These are phyloP conservation scores for Suillus ampliporus DNA, from an alignment of 768 basidiomycete genomes.

Conservation along the genomic window DNA sequence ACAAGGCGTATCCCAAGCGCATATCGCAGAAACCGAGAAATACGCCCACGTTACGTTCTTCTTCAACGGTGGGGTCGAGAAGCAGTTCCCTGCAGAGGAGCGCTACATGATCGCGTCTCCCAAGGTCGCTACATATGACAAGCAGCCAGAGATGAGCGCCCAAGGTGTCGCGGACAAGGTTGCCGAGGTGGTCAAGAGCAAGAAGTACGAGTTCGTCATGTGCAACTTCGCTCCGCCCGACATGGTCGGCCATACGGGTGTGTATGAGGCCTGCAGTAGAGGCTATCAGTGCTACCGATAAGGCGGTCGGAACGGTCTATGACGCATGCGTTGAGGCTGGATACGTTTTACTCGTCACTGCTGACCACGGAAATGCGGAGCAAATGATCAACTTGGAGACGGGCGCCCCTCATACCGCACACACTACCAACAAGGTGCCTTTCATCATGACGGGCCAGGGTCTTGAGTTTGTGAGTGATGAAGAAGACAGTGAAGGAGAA, in stretches of 20 bases:
- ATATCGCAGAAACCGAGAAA: slow-evolving; percentile 98
- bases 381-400: slow-evolving; percentile 89
- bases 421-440: slow-evolving; percentile 86
- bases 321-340: slow-evolving; percentile 85
- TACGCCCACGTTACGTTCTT: slow-evolving; percentile 98
- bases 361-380: slow-evolving; percentile 96
- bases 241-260: slow-evolving; percentile 96
- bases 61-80: slow-evolving; percentile 97
- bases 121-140: slow-evolving; percentile 94
- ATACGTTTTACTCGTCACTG: slow-evolving; percentile 86
- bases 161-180: slow-evolving; percentile 91
- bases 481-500: slow-evolving; percentile 53
- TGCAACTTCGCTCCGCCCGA: slow-evolving; percentile 98
- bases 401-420: slow-evolving; percentile 89
- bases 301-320: slow-evolving; percentile 87
- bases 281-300: slow-evolving; percentile 88
- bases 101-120: slow-evolving; percentile 90
- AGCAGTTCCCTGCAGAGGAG: slow-evolving; percentile 84
- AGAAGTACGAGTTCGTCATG: slow-evolving; percentile 89
- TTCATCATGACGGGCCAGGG: slow-evolving; percentile 83
- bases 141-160: slow-evolving; percentile 88
- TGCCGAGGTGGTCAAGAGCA: slow-evolving; percentile 76
- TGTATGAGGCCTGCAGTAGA: slow-evolving; percentile 90
- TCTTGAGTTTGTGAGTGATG: slow-evolving; percentile 58
- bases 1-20: slow-evolving; percentile 82